Conservation (phyloP, 2,329 filamentous ascomycete species). For the Colletotrichum tamarilloi region DNA sequence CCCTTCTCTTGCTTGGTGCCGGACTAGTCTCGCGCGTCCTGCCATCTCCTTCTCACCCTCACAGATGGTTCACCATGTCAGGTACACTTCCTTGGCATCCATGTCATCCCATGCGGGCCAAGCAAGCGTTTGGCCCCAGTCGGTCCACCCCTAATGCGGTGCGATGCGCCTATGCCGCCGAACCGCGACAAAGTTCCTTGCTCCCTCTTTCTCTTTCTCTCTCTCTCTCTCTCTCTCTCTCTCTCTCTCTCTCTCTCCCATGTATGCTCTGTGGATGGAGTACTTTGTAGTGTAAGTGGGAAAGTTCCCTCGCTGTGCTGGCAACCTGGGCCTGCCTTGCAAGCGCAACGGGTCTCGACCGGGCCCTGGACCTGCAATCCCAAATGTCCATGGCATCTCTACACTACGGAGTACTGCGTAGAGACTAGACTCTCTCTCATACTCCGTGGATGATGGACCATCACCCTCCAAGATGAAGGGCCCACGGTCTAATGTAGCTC, state of each 20-base stretch:
- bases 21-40: background rate
- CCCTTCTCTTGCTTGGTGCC: background rate
- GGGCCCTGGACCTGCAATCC: slow-evolving; percentile 26
- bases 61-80: background rate
- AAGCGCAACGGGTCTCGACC: slow-evolving; percentile 23
- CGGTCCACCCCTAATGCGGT: slow-evolving; percentile 25
- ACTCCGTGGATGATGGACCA: background rate
- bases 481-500: slow-evolving; percentile 27
- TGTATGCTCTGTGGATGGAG: background rate
- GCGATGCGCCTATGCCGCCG: slow-evolving; percentile 18
- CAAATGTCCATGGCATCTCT: slow-evolving; percentile 17
- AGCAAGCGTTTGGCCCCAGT: slow-evolving; percentile 31
- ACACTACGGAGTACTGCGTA: too few relatives aligned
- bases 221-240: too few relatives aligned
- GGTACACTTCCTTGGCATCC: background rate
- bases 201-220: background rate
- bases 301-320: background rate
- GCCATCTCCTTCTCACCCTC: slow-evolving; percentile 1
- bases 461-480: slow-evolving; percentile 28
- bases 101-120: slow-evolving; percentile 26
- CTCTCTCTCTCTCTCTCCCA: background rate
- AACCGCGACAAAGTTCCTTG: background rate
- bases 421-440: background rate
- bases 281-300: too few relatives aligned
- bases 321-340: background rate